phyloP scores from a whole-genome alignment of 192 early-diverging fungal genomes.

The Entrophospora sp. region DNA sequence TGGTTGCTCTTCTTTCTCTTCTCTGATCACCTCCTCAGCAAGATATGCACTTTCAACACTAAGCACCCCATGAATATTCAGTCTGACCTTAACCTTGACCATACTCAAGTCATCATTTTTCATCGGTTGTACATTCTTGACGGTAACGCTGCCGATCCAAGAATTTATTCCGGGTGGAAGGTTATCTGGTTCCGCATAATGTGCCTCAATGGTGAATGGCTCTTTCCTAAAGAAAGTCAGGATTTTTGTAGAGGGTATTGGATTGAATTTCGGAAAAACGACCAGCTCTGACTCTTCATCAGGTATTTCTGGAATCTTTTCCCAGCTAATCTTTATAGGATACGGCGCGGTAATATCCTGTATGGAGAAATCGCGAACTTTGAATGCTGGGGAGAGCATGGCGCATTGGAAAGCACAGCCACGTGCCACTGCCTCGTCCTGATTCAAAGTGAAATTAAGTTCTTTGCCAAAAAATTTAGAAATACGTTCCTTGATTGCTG shows the following conservation, averaged over 20 bases:
- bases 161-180: slow-evolving; percentile 71
- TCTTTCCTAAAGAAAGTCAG: slow-evolving; percentile 85
- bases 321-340: slow-evolving; percentile 88
- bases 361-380: slow-evolving; percentile 92
- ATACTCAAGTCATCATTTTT: slow-evolving; percentile 61
- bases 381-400: slow-evolving; percentile 93
- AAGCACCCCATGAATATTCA: slow-evolving; percentile 80
- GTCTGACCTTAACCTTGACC: slow-evolving; percentile 85
- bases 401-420: slow-evolving; percentile 96
- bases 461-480: slow-evolving; percentile 83
- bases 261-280: slow-evolving; percentile 80
- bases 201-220: slow-evolving; percentile 73
- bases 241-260: slow-evolving; percentile 83
- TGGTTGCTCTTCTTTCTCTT: slow-evolving; percentile 63
- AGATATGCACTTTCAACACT: slow-evolving; percentile 76
- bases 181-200: slow-evolving; percentile 59
- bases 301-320: slow-evolving; percentile 51
- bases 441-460: slow-evolving; percentile 88
- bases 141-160: slow-evolving; percentile 76
- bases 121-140: slow-evolving; percentile 70
- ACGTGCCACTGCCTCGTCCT: slow-evolving; percentile 95
- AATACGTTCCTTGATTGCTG: slow-evolving; percentile 84
- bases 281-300: slow-evolving; percentile 72
- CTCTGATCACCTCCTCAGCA: slow-evolving; percentile 81
- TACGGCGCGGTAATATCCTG: slow-evolving; percentile 84